phyloP scores from a whole-genome alignment of 441 rosid genomes.

The Bruguiera hainesii region DNA sequence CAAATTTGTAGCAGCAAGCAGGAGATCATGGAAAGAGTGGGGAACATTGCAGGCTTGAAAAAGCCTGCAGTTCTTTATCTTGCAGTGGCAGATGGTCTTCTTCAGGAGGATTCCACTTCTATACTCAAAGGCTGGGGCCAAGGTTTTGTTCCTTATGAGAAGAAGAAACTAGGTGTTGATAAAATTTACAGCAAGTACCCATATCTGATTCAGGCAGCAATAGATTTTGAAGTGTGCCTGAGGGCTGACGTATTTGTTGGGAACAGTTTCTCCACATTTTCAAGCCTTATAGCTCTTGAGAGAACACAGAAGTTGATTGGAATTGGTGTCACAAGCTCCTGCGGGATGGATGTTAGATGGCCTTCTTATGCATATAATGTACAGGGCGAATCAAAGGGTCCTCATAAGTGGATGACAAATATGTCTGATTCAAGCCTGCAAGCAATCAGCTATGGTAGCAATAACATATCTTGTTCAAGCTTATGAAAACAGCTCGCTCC shows the following conservation, averaged over 20 bases:
- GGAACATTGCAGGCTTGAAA: conserved; percentile 48
- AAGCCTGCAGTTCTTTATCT: conserved; percentile 67
- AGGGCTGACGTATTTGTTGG: conserved; percentile 83
- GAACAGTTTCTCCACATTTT: conserved; percentile 93
- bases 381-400: conserved; percentile 54
- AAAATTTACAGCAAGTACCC: conserved; percentile 67
- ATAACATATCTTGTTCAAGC: conserved; percentile 57
- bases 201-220: conserved; percentile 83
- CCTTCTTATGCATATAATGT: conserved; percentile 88
- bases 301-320: conserved; percentile 72
- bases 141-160: conserved; percentile 69
- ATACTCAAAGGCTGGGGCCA: conserved; percentile 71
- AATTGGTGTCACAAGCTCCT: conserved; percentile 53
- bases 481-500: neutral
- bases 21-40: conserved; percentile 71
- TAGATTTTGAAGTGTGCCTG: conserved; percentile 89
- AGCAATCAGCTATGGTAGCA: conserved; percentile 85
- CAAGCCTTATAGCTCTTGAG: conserved; percentile 81
- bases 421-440: conserved; percentile 72
- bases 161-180: conserved; percentile 71
- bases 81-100: conserved; percentile 83
- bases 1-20: conserved; percentile 88
- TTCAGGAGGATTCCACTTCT: conserved; percentile 49
- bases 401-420: conserved; percentile 80
- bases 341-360: conserved; percentile 58